Evolutionary conservation across 2,329 filamentous ascomycete species (phyloP), one percentile per base, ranked within the genome.

Genomic region (Aspergillus japonicus): DNA sequence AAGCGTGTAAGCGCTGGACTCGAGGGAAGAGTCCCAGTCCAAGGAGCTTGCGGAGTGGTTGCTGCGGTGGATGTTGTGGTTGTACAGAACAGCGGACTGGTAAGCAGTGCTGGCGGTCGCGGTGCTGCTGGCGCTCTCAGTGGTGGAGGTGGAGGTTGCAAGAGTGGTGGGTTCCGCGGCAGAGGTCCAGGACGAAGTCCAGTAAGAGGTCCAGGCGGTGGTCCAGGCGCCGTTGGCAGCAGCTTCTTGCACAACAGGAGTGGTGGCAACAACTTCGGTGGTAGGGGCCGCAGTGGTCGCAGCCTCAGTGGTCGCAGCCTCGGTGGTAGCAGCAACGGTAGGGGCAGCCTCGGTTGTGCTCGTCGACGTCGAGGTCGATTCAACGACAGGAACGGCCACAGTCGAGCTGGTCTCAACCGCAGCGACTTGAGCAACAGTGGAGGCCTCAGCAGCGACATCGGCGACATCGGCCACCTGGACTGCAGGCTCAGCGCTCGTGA

Each of bases 61-160:
- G 71, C 82, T 75, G 64, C 95, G 93, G 79, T 95, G 91, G 56
- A 89, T 70, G 80, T 97, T 97, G 87, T 98, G 95, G 73, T 91
- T 86, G 68, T 87, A 81, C 53, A 94, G 69, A 47, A 79, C 67
- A 39, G 60, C 53, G 21, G 56, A 51, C 62, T 68, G 66, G 58
- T 65, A 65, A 48, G 48, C 26, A 47, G 58, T 62, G 50, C 62
- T 54, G 48, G 62, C 49, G 31, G 62, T 47, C 31, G 65, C 47
- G 24, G 61, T 39, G 61, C 66, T 49, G 55, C 66, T 62, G 6
- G 39, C 39, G 7, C 12, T n/a, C 14, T 12, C 16, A 7, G 39
- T 16, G 35, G 62, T 60, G 4, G 67, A 60, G 55, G 39, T 64
- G 16, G 56, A 59, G 48, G 66, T 61, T 1, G 66, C 69, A 7